These are phyloP conservation scores for Excoecaria agallocha DNA, from an alignment of 345 rosid species.

Conservation along the genomic window DNA sequence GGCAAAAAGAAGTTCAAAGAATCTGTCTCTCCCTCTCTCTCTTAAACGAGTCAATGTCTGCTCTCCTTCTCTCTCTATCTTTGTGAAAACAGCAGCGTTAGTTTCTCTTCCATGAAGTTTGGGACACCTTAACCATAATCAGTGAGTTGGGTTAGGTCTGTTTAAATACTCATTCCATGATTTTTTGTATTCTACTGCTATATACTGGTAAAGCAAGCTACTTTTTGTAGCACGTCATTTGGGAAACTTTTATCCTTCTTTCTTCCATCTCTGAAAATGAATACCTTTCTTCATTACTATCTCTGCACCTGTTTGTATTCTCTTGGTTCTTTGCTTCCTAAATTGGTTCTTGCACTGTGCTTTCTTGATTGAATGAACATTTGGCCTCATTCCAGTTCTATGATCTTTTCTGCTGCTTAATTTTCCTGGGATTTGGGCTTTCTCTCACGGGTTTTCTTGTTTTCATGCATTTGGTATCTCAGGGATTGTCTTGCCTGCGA, in stretches of 20 bases:
- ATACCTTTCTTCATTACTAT: neutral
- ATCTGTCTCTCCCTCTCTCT: slow-evolving; percentile 9
- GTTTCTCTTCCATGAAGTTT: slow-evolving; percentile 33
- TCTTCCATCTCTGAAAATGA: neutral
- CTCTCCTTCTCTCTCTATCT: slow-evolving; percentile 4
- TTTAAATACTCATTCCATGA: slow-evolving; percentile 5
- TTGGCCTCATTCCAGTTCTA: neutral
- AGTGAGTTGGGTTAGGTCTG: slow-evolving; percentile 16
- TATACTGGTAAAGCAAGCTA: slow-evolving; percentile 16
- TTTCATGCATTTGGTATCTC: slow-evolving; percentile 17
- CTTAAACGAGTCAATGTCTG: slow-evolving; percentile 6
- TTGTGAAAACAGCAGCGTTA: slow-evolving; percentile 14
- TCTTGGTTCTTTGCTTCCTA: neutral
- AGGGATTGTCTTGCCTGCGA: slow-evolving; percentile 17
- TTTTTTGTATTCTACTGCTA: neutral
- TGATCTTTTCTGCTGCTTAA: neutral
- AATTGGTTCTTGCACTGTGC: neutral
- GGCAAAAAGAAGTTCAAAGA: neutral
- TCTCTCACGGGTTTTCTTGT: slow-evolving; percentile 4
- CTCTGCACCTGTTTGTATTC: neutral
- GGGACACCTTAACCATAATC: slow-evolving; percentile 22
- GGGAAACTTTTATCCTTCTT: slow-evolving; percentile 18
- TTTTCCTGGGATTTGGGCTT: neutral
- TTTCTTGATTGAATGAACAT: slow-evolving; percentile 14
- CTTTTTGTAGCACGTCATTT: slow-evolving; percentile 12